A percentile compares a stretch with the other conserved stretches of the same genome.
These are phyloP conservation scores for Ogataea allantospora DNA, from an alignment of 805 yeast genomes.

Conservation along the genomic window DNA sequence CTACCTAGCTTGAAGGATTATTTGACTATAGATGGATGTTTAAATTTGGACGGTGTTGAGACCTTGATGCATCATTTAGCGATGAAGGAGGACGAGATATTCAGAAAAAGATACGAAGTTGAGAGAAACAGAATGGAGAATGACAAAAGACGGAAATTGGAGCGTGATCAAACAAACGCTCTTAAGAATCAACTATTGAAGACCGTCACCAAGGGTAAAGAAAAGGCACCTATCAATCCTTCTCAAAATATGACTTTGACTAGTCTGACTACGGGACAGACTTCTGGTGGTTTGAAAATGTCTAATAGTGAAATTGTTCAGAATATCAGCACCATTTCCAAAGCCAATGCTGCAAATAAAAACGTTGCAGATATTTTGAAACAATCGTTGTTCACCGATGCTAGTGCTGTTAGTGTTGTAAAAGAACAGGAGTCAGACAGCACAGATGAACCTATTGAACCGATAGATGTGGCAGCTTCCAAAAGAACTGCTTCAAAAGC, in stretches of 20 bases:
- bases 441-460: too few species aligned
- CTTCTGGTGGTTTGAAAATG: constrained; percentile 61
- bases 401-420: constrained; percentile 29
- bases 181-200: constrained; percentile 44
- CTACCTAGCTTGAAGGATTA: constrained; percentile 69
- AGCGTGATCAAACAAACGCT: constrained; percentile 44
- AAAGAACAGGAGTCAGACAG: constrained; percentile 26
- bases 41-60: constrained; percentile 77
- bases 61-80: constrained; percentile 63
- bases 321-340: constrained; percentile 56
- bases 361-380: constrained; percentile 64
- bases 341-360: constrained; percentile 70
- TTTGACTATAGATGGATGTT: constrained; percentile 85
- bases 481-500: constrained; percentile 25
- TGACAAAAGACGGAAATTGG: constrained; percentile 54
- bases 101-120: constrained; percentile 62
- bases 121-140: constrained; percentile 70
- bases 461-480: constrained; percentile 27
- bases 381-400: constrained; percentile 32
- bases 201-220: constrained; percentile 69
- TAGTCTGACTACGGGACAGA: constrained; percentile 64
- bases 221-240: constrained; percentile 70
- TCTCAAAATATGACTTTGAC: constrained; percentile 72
- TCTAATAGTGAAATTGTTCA: constrained; percentile 70
- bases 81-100: constrained; percentile 72